Conservation (phyloP, 805 yeast species). For the Candida michaelii region DNA sequence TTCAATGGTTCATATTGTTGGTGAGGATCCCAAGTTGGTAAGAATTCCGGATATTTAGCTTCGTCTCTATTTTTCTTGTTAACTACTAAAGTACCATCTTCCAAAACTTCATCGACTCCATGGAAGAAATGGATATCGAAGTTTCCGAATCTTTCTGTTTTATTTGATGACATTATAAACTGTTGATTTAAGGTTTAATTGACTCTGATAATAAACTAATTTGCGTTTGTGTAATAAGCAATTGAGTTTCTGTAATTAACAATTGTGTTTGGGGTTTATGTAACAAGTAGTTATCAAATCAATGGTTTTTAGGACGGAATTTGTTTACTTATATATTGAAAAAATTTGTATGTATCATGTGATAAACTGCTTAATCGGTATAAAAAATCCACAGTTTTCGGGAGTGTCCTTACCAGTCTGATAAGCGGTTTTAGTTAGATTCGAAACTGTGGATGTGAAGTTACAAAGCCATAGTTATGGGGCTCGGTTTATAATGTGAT, state of each 20-base stretch:
- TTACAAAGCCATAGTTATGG: too few relatives aligned
- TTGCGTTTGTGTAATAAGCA: too few relatives aligned
- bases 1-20: slow-evolving; percentile 52
- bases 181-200: too few relatives aligned
- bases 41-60: slow-evolving; percentile 51
- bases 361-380: not conserved
- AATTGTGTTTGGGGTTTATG: not conserved
- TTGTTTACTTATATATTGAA: too few relatives aligned
- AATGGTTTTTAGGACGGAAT: not conserved
- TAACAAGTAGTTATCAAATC: too few relatives aligned
- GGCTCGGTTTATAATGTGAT: too few relatives aligned
- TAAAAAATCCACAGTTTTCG: not conserved
- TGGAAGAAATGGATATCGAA: slow-evolving; percentile 50
- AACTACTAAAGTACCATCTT: slow-evolving; percentile 50
- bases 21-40: slow-evolving; percentile 69
- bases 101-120: slow-evolving; percentile 49
- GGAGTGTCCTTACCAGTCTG: not conserved
- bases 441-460: too few relatives aligned
- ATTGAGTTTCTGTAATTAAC: too few relatives aligned
- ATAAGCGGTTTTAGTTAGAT: too few relatives aligned
- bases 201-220: too few relatives aligned
- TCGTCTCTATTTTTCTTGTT: slow-evolving; percentile 36
- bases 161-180: not conserved
- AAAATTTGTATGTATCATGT: too few relatives aligned
- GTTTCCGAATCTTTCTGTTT: slow-evolving; percentile 17